Percentiles rank a stretch among this genome's conserved stretches.
Conservation (phyloP, 768 basidiomycete genomes). For the Tylopilus subfusipes region DNA sequence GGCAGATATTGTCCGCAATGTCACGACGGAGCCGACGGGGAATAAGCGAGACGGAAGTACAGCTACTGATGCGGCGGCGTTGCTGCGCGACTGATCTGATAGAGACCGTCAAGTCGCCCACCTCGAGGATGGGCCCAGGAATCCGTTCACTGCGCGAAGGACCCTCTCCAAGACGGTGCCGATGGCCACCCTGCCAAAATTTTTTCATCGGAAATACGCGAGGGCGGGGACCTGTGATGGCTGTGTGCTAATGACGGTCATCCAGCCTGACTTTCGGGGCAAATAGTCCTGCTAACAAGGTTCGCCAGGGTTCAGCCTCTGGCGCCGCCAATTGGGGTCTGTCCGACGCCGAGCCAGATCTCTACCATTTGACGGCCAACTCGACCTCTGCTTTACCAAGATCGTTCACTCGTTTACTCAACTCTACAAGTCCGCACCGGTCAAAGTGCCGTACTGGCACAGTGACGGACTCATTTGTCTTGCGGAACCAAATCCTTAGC, state of each 20-base stretch:
- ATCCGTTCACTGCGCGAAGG: constrained; percentile 5
- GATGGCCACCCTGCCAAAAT: constrained; percentile 26
- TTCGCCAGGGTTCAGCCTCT: constrained; percentile 31
- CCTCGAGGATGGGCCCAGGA: background rate
- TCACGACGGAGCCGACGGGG: constrained; percentile 22
- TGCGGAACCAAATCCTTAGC: constrained; percentile 37
- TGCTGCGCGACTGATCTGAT: background rate
- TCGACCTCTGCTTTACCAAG: constrained; percentile 17
- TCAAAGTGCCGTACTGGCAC: constrained; percentile 28
- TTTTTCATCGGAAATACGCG: constrained; percentile 39
- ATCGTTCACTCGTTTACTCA: constrained; percentile 27
- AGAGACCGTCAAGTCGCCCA: background rate
- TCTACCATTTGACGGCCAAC: constrained; percentile 13
- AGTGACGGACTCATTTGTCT: constrained; percentile 31
- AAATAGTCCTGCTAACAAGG: constrained; percentile 28
- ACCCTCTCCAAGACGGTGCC: constrained; percentile 10
- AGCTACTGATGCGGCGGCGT: constrained; percentile 1
- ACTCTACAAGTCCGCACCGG: constrained; percentile 21
- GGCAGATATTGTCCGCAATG: background rate
- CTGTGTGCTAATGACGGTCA: constrained; percentile 36
- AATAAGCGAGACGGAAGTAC: constrained; percentile 16
- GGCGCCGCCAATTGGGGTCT: constrained; percentile 27
- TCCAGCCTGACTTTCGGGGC: constrained; percentile 31
- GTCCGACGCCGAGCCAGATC: constrained; percentile 20
- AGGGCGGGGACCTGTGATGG: constrained; percentile 38